Evolutionary conservation across 169 alveolate species (phyloP), one percentile per base, ranked within the genome.

Genomic region (Eimeria falciformis): DNA sequence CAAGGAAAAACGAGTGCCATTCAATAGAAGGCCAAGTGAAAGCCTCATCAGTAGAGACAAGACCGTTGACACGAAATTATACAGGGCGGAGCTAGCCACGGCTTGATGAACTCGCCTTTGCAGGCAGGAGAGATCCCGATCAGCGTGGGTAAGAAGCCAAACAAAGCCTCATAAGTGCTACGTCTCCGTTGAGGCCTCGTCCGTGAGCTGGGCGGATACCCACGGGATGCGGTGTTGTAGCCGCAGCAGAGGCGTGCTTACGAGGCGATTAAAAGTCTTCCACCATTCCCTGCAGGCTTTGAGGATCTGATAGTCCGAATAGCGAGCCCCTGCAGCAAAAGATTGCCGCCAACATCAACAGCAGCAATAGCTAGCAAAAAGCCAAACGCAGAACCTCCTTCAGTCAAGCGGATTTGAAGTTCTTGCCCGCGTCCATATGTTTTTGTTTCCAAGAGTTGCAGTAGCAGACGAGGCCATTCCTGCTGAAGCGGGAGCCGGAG

Each of bases 341-440:
- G 23, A 50, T 21, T 1, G 62, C 62, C 23, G 62, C 18, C 23
- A 21, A 1, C 11, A 21, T 12, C 62, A 12, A n/a, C 73, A n/a
- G 14, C 7, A 14, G 14, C 1, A 9, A 1, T 62, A 29, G 73
- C 29, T 1, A 9, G 73, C 73, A 2, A 62, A 18, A 62, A 29
- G 46, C 73, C 73, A 62, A 12, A 25, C 4, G 11, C 43, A 25
- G 47, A 33, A 2, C 5, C 21, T 23, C 4, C 6, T 23, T 45
- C 40, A 75, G 37, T 45, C 65, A 21, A 75, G 85, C 50, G 85
- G 85, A 47, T 75, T 5, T 46, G 85, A 12, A 27, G 85, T 5
- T 50, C 85, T 40, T 25, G 85, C 85, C 85, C 62, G 50, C 66
- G 85, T 75, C 85, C 85, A 75, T 0, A 75, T 75, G 37, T 65